These are phyloP conservation scores for Naematelia encephala DNA, from an alignment of 768 basidiomycete genomes.

Conservation along the genomic window DNA sequence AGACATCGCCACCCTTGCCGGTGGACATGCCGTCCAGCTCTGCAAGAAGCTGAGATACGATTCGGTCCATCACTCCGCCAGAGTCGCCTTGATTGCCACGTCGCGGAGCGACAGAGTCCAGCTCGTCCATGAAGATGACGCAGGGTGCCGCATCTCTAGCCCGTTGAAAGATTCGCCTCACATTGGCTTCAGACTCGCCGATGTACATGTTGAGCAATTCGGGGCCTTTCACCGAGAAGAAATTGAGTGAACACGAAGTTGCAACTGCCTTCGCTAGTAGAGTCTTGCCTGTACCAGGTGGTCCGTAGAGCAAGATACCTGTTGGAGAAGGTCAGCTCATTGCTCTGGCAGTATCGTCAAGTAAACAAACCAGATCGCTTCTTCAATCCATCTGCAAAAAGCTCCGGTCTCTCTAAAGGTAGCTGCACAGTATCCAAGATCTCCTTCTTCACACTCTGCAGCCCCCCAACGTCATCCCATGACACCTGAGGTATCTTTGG, in stretches of 20 bases:
- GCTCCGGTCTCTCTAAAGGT: slow-evolving; percentile 81
- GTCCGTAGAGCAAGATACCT: slow-evolving; percentile 91
- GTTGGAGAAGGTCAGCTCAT: slow-evolving; percentile 15
- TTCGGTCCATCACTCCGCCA: slow-evolving; percentile 96
- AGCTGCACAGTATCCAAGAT: slow-evolving; percentile 95
- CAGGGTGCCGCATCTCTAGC: slow-evolving; percentile 90
- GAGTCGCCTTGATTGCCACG: slow-evolving; percentile 93
- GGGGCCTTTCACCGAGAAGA: slow-evolving; percentile 95
- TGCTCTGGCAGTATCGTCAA: background rate
- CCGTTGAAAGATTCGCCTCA: slow-evolving; percentile 72
- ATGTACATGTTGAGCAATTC: slow-evolving; percentile 98
- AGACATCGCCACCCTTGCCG: slow-evolving; percentile 63
- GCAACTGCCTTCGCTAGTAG: slow-evolving; percentile 94
- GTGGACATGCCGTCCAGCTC: slow-evolving; percentile 86
- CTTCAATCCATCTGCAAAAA: slow-evolving; percentile 86
- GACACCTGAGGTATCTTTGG: slow-evolving; percentile 92
- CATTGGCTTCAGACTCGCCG: slow-evolving; percentile 76
- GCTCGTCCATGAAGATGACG: slow-evolving; percentile 94
- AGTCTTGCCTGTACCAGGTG: slow-evolving; percentile 94
- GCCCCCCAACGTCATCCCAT: slow-evolving; percentile 97
- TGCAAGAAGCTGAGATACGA: slow-evolving; percentile 88
- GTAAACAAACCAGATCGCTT: slow-evolving; percentile 75
- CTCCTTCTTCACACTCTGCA: slow-evolving; percentile 79
- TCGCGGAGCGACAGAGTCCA: slow-evolving; percentile 91
- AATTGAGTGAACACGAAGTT: slow-evolving; percentile 89